phyloP scores from a whole-genome alignment of 345 rosid species.

The Psidium friedrichsthalianum region DNA sequence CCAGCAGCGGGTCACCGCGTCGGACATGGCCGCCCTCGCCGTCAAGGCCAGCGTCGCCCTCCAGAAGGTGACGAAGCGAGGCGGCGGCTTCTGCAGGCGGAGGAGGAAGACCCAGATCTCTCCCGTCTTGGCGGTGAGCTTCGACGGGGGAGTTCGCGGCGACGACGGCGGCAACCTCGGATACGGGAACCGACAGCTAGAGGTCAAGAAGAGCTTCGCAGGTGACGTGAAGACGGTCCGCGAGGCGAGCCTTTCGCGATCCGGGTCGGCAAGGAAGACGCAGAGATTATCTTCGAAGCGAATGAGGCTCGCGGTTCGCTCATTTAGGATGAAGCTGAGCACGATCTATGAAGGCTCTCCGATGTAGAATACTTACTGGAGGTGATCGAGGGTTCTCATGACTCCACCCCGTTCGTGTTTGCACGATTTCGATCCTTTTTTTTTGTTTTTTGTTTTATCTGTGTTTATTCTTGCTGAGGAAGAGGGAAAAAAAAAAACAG shows the following conservation, averaged over 20 bases:
- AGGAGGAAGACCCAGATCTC: slow-evolving; percentile 30
- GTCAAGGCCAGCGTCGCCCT: slow-evolving; percentile 81
- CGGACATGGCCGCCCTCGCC: slow-evolving; percentile 91
- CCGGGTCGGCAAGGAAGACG: slow-evolving; percentile 45
- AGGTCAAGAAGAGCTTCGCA: neutral
- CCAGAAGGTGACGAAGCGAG: slow-evolving; percentile 18
- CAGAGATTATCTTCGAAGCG: slow-evolving; percentile 50
- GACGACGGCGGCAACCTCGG: neutral
- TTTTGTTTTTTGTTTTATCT: neutral
- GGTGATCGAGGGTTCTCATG: neutral
- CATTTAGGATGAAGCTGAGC: slow-evolving; percentile 55
- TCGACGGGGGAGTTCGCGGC: neutral
- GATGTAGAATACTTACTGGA: slow-evolving; percentile 5
- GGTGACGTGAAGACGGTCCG: neutral
- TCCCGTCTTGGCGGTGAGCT: slow-evolving; percentile 13
- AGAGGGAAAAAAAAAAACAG: neutral
- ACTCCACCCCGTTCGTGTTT: neutral
- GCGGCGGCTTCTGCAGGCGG: slow-evolving; percentile 10
- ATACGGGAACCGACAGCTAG: neutral
- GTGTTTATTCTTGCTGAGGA: neutral
- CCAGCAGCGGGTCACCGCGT: slow-evolving; percentile 42
- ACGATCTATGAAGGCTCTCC: slow-evolving; percentile 70
- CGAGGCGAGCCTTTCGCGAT: slow-evolving; percentile 20
- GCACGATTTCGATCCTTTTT: neutral
- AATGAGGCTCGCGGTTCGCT: slow-evolving; percentile 64